Percentiles rank a stretch among this genome's conserved stretches.
Evolutionary conservation across 2,329 filamentous ascomycete genomes (phyloP).

Genomic region (Proliferodiscus dingleyae): DNA sequence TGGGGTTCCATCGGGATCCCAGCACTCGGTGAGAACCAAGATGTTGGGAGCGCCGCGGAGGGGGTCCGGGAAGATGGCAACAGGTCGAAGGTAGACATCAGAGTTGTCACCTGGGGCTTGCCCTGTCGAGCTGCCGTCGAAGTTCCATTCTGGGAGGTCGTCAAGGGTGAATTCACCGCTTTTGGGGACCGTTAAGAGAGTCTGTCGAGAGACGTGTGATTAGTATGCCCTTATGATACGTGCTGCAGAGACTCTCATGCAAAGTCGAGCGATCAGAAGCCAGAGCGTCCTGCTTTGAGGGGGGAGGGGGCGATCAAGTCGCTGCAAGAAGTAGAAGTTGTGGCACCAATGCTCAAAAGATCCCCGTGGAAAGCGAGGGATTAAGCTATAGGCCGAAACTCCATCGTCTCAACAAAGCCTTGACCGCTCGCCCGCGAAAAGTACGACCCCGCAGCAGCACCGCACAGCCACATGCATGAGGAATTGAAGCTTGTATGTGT

Average conservation of each 20-base stretch:
- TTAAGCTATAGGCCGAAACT: too few relatives aligned
- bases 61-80: conserved; percentile 84
- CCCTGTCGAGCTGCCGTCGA: conserved; percentile 83
- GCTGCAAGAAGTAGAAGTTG: too few relatives aligned
- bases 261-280: too few relatives aligned
- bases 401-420: too few relatives aligned
- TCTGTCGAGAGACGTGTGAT: conserved; percentile 42
- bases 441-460: neutral
- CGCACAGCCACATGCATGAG: neutral
- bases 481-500: neutral
- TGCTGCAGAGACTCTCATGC: too few relatives aligned
- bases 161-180: conserved; percentile 41
- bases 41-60: conserved; percentile 89
- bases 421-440: neutral
- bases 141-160: conserved; percentile 75
- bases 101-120: conserved; percentile 95
- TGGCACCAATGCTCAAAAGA: too few relatives aligned
- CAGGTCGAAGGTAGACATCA: conserved; percentile 91
- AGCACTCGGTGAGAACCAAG: conserved; percentile 90
- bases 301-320: too few relatives aligned
- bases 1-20: conserved; percentile 87
- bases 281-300: too few relatives aligned
- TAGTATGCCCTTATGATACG: too few relatives aligned
- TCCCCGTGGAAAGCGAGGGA: too few relatives aligned
- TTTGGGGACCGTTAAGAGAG: conserved; percentile 53